Evolutionary conservation across 345 rosid species (phyloP).

Genomic region (Eucalyptus brandiana): DNA sequence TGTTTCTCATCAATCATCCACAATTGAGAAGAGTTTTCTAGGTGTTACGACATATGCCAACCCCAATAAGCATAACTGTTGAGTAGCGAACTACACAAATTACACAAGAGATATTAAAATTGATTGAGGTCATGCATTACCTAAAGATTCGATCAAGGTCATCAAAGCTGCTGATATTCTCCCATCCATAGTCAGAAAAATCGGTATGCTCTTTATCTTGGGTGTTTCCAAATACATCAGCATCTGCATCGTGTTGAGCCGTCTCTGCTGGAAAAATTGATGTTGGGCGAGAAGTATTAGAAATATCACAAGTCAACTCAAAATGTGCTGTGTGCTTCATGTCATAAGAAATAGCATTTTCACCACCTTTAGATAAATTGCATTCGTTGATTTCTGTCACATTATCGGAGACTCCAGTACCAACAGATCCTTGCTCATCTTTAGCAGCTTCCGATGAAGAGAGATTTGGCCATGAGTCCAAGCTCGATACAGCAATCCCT

Average conservation of each 20-base stretch:
- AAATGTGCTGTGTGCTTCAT: neutral
- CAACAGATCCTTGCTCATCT: slow-evolving; percentile 35
- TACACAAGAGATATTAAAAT: neutral
- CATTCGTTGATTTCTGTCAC: slow-evolving; percentile 28
- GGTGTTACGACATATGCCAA: neutral
- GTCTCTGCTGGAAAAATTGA: slow-evolving; percentile 29
- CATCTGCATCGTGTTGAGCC: slow-evolving; percentile 37
- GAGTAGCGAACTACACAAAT: neutral
- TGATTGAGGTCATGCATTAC: slow-evolving; percentile 26
- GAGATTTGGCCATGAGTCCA: slow-evolving; percentile 45
- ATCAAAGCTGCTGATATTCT: slow-evolving; percentile 88
- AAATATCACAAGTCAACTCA: slow-evolving; percentile 4
- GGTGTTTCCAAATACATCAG: slow-evolving; percentile 38
- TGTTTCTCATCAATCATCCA: neutral
- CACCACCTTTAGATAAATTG: slow-evolving; percentile 40
- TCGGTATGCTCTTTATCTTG: slow-evolving; percentile 59
- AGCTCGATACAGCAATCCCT: slow-evolving; percentile 26
- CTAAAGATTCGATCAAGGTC: slow-evolving; percentile 90
- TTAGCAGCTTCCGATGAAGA: slow-evolving; percentile 28
- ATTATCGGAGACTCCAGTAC: slow-evolving; percentile 26
- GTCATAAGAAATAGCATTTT: slow-evolving; percentile 3
- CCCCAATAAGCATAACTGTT: neutral
- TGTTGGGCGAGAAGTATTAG: neutral
- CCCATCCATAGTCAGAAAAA: slow-evolving; percentile 87
- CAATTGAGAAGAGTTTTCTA: neutral